Evolutionary conservation across 192 early-diverging fungal genomes (phyloP), one percentile per base, ranked within the genome.

Genomic region (Gigaspora rosea): DNA sequence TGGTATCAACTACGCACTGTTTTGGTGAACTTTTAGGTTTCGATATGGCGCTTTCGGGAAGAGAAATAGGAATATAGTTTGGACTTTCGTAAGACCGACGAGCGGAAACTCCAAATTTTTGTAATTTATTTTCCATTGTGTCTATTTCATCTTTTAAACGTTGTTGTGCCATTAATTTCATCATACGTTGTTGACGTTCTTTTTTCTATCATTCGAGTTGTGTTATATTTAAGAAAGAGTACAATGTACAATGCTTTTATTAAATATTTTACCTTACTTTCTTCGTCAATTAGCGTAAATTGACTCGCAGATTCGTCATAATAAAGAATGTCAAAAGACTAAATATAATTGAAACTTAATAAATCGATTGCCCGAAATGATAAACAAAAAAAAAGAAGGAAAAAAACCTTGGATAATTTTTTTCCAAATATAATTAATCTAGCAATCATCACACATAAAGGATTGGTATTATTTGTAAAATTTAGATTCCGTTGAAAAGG

Each of bases 1-100:
- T 84, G 8, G 84, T 83, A 71, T 88, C 88, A 50, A 88, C 79
- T 0, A 89, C 78, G 52, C 81, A 85, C 9, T 46, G 47, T 66
- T 63, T 71, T 16, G 10, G 35, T 7, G 47, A 15, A 22, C 10
- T 27, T 72, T 68, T 10, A 56, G 63, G 33, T 16, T 68, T 52
- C n/a, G 50, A 67, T 20, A 35, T 2, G 50, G 58, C 9, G 41
- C 41, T 46, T 32, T 57, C 41, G 13, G 47, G 47, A 36, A 8
- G 35, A 61, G 22, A 66, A 13, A 20, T 16, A 58, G 22, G 32
- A 18, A 49, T 35, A 52, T 50, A 12, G 18, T 13, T 62, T 48
- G 69, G 35, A 36, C 33, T n/a, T 47, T 36, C 35, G 2, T 27
- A 9, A 48, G 16, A 15, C n/a, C 47, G 61, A 46, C 52, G 13